phyloP scores from a whole-genome alignment of 129 eudicot species.

The Chrysanthemum lavandulifolium region DNA sequence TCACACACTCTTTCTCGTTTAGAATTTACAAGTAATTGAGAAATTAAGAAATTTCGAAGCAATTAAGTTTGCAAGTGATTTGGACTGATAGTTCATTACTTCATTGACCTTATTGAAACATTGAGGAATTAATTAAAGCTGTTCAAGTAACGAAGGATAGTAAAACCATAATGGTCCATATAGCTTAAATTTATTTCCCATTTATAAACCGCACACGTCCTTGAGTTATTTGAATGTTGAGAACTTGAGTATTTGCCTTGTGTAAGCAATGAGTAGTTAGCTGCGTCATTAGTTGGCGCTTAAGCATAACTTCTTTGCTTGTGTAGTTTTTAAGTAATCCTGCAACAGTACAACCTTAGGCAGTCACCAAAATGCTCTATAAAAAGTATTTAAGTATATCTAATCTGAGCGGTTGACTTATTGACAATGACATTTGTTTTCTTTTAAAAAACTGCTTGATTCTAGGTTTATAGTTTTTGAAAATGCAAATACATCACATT shows the following conservation, averaged over 20 bases:
- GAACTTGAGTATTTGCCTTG: not conserved
- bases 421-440: conserved; percentile 1
- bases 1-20: too few species aligned
- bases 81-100: too few species aligned
- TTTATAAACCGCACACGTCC: not conserved
- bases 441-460: conserved; percentile 7
- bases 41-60: too few species aligned
- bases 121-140: too few species aligned
- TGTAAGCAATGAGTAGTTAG: conserved; percentile 4
- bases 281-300: conserved; percentile 13
- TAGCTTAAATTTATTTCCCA: not conserved
- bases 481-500: not conserved
- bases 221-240: too few species aligned
- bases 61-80: too few species aligned
- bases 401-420: conserved; percentile 1
- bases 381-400: not conserved
- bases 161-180: conserved; percentile 3
- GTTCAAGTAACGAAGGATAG: not conserved
- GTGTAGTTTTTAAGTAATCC: not conserved
- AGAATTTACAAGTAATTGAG: conserved; percentile 7
- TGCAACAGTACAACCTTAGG: not conserved
- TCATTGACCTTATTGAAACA: too few species aligned
- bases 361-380: not conserved
- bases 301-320: conserved; percentile 4
- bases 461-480: conserved; percentile 9